Evolutionary conservation across 805 yeast species (phyloP), one percentile per base, ranked within the genome.

Genomic region (Ogataea kodamae): DNA sequence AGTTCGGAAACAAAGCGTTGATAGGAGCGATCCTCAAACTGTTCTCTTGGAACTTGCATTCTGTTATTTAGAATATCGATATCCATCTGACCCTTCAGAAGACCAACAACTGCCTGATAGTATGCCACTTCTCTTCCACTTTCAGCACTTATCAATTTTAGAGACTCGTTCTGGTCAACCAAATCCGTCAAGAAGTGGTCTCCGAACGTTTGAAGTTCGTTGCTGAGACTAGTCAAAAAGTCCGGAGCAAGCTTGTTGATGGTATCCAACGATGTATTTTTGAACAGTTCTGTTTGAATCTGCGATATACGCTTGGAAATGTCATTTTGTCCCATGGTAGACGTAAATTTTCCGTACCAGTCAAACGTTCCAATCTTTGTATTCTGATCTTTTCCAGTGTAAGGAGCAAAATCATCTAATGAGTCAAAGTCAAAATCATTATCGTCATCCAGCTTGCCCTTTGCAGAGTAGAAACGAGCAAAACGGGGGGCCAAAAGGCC

Each of bases 391-490:
- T 21, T 21, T 9, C 12, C 29, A n/a, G 28, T 6, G 3, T 36
- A 26, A n/a, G 21, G 25, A 5, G n/a, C 10, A 19, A 15, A 5
- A 9, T 22, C 14, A 17, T 33, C 37, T 8, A 33, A 20, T 10
- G 28, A 30, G 22, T 43, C 44, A 22, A 46, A 43, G 23, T 46
- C 37, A 22, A 55, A 28, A 31, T 48, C 52, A 22, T 50, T 34
- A 18, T 49, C 54, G 34, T 50, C 54, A 25, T 41, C 40, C 18
- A 48, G 31, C 26, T 48, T 48, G 8, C 49, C 53, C 21, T 33
- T 34, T 23, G 33, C 6, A 1, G 33, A 28, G 12, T 35, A 35
- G n/a, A 22, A 24, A 7, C 38, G 29, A 3, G 18, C 26, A 12
- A 24, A n/a, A 9, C 22, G 25, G 9, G 25, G 22, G 10, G 22